Evolutionary conservation across 768 basidiomycete species (phyloP).

Genomic region (Phanerochaete sordida): DNA sequence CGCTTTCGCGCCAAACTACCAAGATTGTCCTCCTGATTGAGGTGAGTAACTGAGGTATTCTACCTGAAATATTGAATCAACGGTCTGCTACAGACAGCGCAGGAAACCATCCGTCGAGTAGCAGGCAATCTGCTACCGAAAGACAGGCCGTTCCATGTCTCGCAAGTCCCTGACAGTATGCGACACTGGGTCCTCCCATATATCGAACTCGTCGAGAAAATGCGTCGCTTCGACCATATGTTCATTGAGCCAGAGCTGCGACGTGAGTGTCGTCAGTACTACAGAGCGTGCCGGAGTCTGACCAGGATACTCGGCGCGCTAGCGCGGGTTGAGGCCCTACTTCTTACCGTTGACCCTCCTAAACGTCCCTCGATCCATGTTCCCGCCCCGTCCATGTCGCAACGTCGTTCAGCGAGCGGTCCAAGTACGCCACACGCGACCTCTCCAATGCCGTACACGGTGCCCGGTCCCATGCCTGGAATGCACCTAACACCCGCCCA

Average conservation of each 20-base stretch:
- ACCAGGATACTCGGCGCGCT: neutral
- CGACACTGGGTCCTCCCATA: constrained; percentile 15
- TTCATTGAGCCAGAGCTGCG: constrained; percentile 15
- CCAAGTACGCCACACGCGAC: neutral
- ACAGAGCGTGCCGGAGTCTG: neutral
- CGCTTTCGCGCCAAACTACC: neutral
- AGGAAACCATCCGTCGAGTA: constrained; percentile 10
- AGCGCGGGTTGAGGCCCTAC: constrained; percentile 14
- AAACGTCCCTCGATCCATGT: neutral
- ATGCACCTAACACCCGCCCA: neutral
- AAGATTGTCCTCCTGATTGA: neutral
- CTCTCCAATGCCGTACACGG: neutral
- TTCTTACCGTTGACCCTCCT: neutral
- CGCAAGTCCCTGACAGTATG: constrained; percentile 1
- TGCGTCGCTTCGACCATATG: constrained; percentile 10
- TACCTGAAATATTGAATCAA: neutral
- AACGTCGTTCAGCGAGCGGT: neutral
- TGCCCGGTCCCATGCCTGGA: neutral
- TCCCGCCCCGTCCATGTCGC: neutral
- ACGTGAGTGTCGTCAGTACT: constrained; percentile 12
- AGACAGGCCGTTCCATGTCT: constrained; percentile 13
- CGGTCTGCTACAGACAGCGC: constrained; percentile 12
- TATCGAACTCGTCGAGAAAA: constrained; percentile 12
- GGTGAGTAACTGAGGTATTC: neutral
- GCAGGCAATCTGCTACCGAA: neutral